Base-by-base conservation (phyloP, 352 stramenopile species). In the Pythium angustatum region DNA sequence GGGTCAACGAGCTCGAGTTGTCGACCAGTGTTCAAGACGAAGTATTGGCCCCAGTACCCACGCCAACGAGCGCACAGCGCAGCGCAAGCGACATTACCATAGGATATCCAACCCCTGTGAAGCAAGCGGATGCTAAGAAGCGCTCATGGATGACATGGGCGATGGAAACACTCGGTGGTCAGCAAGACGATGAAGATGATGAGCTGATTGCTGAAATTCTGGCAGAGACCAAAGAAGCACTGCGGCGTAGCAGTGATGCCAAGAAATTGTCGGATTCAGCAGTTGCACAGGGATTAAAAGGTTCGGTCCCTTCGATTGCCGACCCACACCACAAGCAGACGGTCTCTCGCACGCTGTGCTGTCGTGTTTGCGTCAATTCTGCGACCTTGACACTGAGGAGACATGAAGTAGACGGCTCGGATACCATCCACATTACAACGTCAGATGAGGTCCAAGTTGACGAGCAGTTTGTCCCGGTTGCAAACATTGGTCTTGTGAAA, bases 401-500 rank as follows among this genome's bases (percentile, higher is more conserved):
- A 28, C 82, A 91, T 58, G 64, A 77, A 50, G 58, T 63, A 21
- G 58, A 74, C 22, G 49, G 50, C 5, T 49, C 55, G 7, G 27
- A 73, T 54, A 47, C 36, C 4, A 47, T 66, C 5, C 24, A 62
- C 8, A 40, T 24, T 10, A n/a, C 2, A 10, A 33, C 64, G 62
- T 47, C 27, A 31, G 7, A 65, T 8, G 47, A 73, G 11, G 27
- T 40, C 41, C 26, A 30, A 45, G 63, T 68, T 14, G 60, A 87
- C 36, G 82, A 92, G 50, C 69, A 88, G 41, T 66, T 90, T 6
- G 81, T 95, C 36, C 87, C 87, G 22, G 87, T 95, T 27, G 87
- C 87, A 52, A 93, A 94, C 63, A 62, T 95, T 33, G 87, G 87
- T 11, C 78, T 95, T 34, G 87, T 95, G 7, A 81, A 81, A 49